Evolutionary conservation across 768 basidiomycete genomes (phyloP), one percentile per base, ranked within the genome.

Genomic region (Podaxis sp.): DNA sequence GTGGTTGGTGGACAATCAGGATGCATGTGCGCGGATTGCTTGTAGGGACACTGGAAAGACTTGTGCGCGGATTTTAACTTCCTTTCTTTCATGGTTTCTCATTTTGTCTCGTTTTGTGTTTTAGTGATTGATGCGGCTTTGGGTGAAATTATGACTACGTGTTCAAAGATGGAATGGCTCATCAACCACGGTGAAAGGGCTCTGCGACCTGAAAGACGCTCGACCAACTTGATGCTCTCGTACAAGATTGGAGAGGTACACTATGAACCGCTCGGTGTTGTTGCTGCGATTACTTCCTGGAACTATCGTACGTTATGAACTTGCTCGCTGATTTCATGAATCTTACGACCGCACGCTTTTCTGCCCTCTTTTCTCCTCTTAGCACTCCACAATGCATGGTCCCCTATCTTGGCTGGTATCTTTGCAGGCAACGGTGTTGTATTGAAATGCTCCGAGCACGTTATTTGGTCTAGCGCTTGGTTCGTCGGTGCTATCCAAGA

Each of bases 11-110:
- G 87, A 90, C 64, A 95, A 98, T 68, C 91, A 95, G 75, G 90
- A 94, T 56, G 74, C 77, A 23, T 92, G 94, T 63, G 93, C 93
- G 35, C 80, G 88, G 44, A 90, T 96, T 27, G 93, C 93, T 23
- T 93, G 92, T 70, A 80, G 96, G 35, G 96, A 99, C 72, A 93
- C 93, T 0, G 96, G 96, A 44, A 99, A 98, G 81, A 98, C 95
- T 27, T 75, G 92, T 92, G 67, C 72, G 90, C 82, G 32, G 38
- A 32, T 7, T 44, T 44, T 14, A 5, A 42, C 42, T 16, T 2
- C 5, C 21, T 50, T 42, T 48, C 44, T 18, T 23, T 55, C 35
- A 6, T 36, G n/a, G 13, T 37, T 37, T 48, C 51, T 35, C 14
- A 4, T 53, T 7, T 57, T 35, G 13, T 9, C 27, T 40, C 28